Base-by-base conservation (phyloP, 805 yeast genomes). In the Ogataea parapolymorpha region DNA sequence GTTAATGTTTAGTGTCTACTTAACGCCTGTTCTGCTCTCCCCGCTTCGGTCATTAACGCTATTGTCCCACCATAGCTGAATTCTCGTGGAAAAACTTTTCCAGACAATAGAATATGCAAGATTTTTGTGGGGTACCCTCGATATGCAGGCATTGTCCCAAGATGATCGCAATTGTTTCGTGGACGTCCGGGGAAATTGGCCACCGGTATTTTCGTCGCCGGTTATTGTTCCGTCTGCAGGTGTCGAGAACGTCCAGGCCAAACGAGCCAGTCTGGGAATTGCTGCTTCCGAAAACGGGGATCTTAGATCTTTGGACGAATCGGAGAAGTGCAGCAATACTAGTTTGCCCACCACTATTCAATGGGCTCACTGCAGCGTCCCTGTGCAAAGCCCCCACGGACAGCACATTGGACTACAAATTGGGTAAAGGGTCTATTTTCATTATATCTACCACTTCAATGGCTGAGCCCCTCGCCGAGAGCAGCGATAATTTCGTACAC, bases 401-500 rank as follows among this genome's bases (percentile, higher is more conserved):
- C 22, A 3, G 22, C 22, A 7, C 9, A 20, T 2, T 6, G 3
- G 10, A 8, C 22, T 20, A 20, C 22, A 20, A 20, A 20, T 20
- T 20, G 22, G 22, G 22, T 25, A 25, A n/a, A 12, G 8, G n/a
- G 27, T n/a, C 8, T 25, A 3, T 25, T 7, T 12, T 12, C 6
- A 10, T 12, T 25, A 25, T 12, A 25, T 25, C 10, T 7, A 11
- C 5, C 14, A 11, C 7, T 6, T 25, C 7, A 20, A 13, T 25
- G 4, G 27, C 13, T 9, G 27, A 5, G 5, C 27, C 27, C 27
- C 27, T 25, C 27, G 3, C 12, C 7, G 27, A 63, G 50, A 9
- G 65, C 65, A 25, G 52, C 33, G 26, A 64, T 49, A 3, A 63
- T 54, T 42, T 63, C 67, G 43, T 65, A 63, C 15, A 65, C 58